Evolutionary conservation across 805 yeast genomes (phyloP).

Genomic region (Saccharomycopsis schoenii): DNA sequence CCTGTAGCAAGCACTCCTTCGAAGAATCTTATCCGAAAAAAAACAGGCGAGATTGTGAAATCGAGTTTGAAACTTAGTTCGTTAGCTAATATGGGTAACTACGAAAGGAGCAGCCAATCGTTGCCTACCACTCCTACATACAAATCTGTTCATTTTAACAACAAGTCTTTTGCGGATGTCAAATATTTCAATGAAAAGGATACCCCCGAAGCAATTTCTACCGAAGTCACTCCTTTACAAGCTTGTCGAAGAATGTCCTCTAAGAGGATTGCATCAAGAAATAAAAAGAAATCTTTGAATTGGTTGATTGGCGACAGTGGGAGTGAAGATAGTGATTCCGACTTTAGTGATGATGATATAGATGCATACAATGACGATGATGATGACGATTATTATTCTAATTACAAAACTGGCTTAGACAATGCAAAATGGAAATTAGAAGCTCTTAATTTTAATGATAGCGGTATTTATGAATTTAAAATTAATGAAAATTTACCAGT

Average conservation of each 20-base stretch:
- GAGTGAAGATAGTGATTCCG: slow-evolving; percentile 15
- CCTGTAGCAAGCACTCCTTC: slow-evolving; percentile 21
- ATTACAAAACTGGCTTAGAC: background rate
- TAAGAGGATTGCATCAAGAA: slow-evolving; percentile 14
- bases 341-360: slow-evolving; percentile 18
- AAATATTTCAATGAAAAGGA: slow-evolving; percentile 66
- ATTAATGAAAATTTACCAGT: slow-evolving; percentile 28
- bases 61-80: slow-evolving; percentile 49
- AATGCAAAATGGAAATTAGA: slow-evolving; percentile 24
- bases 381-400: slow-evolving; percentile 13
- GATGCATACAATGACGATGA: slow-evolving; percentile 20
- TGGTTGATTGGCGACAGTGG: slow-evolving; percentile 20
- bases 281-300: background rate
- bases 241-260: background rate
- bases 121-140: slow-evolving; percentile 49
- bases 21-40: slow-evolving; percentile 52
- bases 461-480: slow-evolving; percentile 19
- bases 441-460: slow-evolving; percentile 24
- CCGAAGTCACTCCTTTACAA: slow-evolving; percentile 50
- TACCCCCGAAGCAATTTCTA: slow-evolving; percentile 68
- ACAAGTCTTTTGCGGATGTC: slow-evolving; percentile 47
- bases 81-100: slow-evolving; percentile 21
- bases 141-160: slow-evolving; percentile 76
- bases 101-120: slow-evolving; percentile 27
- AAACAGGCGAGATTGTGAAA: slow-evolving; percentile 80